Evolutionary conservation across 805 yeast genomes (phyloP), one percentile per base, ranked within the genome.

Genomic region (Hanseniaspora valbyensis): DNA sequence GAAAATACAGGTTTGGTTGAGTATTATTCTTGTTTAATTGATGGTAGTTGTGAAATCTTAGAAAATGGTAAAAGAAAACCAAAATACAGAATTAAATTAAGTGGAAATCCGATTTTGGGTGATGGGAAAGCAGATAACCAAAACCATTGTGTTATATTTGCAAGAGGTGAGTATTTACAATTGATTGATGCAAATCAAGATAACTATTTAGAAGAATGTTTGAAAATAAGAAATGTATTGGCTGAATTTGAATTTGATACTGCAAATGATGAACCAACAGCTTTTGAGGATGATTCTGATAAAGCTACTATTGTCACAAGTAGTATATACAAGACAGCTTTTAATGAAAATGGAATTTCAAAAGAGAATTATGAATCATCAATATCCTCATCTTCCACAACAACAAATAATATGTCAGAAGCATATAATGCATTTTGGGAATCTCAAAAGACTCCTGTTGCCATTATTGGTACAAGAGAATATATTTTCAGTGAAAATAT

Each of bases 51-150:
- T 60, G 78, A 75, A 51, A 70, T 81, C 44, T 58, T 74, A 44
- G 79, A 73, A 42, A 69, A 73, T 56, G 86, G 87, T 10, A 60
- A 70, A 53, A 68, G 83, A 55, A 68, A 69, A 53, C 86, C 86
- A 28, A 77, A 78, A 57, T 79, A 78, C 58, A 69, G 79, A 57
- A 73, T 84, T 42, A 75, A 69, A 57, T 69, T 84, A 40, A 80
- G 89, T 13, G 94, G 94, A 16, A 77, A 83, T 61, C 94, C 94
- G 43, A 81, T 83, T 49, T 70, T 84, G 53, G 94, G 94, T 43
- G 92, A 83, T 62, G 94, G 94, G 52, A 83, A 83, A 62, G 76
- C 88, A 28, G 94, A 84, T 64, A 84, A 84, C 59, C 94, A 84
- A 61, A 84, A 84, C 59, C 84, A 78, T 62, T 77, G 89, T 5